phyloP scores from a whole-genome alignment of 1,284 basidiomycete species.

The Cerioporus squamosus region DNA sequence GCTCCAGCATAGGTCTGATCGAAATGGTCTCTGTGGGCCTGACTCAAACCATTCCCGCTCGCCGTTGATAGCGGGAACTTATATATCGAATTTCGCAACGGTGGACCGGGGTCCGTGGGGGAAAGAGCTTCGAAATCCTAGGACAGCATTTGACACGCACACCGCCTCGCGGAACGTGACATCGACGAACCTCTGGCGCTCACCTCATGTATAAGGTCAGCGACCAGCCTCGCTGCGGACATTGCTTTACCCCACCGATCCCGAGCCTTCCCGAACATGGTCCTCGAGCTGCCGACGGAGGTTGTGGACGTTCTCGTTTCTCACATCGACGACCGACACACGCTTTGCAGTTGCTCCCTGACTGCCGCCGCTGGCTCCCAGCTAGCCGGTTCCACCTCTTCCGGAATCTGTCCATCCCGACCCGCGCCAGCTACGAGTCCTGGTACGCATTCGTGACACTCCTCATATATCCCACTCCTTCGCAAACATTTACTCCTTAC shows the following conservation, averaged over 20 bases:
- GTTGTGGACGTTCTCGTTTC: slow-evolving; percentile 11
- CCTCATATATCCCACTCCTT: slow-evolving; percentile 6
- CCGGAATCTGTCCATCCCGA: slow-evolving; percentile 7
- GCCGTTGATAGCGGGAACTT: too few species aligned
- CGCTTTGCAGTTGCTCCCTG: slow-evolving; percentile 19
- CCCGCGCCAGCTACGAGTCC: slow-evolving; percentile 14
- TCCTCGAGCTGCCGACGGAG: slow-evolving; percentile 4
- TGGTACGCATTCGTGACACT: slow-evolving; percentile 8
- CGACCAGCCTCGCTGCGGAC: not conserved
- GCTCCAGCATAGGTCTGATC: too few species aligned
- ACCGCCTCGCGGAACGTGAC: slow-evolving; percentile 8
- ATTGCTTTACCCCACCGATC: not conserved
- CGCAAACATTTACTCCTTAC: slow-evolving; percentile 15
- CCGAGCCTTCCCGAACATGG: not conserved
- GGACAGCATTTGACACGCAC: slow-evolving; percentile 2
- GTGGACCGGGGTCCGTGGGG: not conserved
- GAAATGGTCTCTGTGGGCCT: too few species aligned
- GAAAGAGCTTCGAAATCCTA: slow-evolving; percentile 12
- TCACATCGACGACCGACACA: slow-evolving; percentile 14
- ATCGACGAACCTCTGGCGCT: not conserved
- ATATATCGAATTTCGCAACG: too few species aligned
- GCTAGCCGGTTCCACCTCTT: slow-evolving; percentile 22
- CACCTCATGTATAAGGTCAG: not conserved
- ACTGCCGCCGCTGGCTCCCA: slow-evolving; percentile 16
- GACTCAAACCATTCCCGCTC: too few species aligned